Percentiles rank a stretch among this genome's conserved stretches.
Conservation (phyloP, 2,329 filamentous ascomycete species). For the Leptographium lundbergii region DNA sequence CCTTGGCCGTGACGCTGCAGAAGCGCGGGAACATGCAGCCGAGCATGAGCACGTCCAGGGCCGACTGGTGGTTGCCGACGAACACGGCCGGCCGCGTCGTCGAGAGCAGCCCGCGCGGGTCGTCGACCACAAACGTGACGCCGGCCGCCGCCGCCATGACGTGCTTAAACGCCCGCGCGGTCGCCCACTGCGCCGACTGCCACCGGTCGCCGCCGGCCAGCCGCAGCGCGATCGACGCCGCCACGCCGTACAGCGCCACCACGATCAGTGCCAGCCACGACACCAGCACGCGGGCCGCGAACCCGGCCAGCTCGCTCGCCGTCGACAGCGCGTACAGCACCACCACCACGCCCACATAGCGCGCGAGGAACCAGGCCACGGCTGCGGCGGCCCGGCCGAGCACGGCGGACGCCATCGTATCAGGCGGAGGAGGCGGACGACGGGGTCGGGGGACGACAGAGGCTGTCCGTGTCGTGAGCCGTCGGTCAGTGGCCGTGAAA, state of each 20-base stretch:
- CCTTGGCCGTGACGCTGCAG: conserved; percentile 89
- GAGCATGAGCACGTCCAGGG: conserved; percentile 88
- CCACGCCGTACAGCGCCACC: conserved; percentile 59
- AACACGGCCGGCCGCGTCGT: conserved; percentile 72
- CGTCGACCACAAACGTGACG: conserved; percentile 63
- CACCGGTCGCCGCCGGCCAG: conserved; percentile 48
- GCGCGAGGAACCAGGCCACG: conserved; percentile 34
- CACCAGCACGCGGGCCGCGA: conserved; percentile 56
- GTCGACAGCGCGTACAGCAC: conserved; percentile 51
- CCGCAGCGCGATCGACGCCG: conserved; percentile 60
- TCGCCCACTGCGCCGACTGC: conserved; percentile 75
- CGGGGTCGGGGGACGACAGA: background rate
- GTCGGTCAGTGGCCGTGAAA: no score
- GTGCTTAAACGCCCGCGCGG: conserved; percentile 67
- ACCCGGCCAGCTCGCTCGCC: conserved; percentile 46
- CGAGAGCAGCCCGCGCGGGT: conserved; percentile 48
- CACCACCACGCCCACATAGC: conserved; percentile 37
- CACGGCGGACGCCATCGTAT: background rate
- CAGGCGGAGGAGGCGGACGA: background rate
- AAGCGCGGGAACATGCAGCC: conserved; percentile 81
- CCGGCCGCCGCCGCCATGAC: conserved; percentile 65
- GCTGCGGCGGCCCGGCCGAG: conserved; percentile 11
- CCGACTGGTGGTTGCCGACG: conserved; percentile 89
- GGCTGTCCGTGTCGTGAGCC: no score
- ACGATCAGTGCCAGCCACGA: conserved; percentile 49